phyloP scores from a whole-genome alignment of 2,329 filamentous ascomycete species.

The Epichloe baconii region DNA sequence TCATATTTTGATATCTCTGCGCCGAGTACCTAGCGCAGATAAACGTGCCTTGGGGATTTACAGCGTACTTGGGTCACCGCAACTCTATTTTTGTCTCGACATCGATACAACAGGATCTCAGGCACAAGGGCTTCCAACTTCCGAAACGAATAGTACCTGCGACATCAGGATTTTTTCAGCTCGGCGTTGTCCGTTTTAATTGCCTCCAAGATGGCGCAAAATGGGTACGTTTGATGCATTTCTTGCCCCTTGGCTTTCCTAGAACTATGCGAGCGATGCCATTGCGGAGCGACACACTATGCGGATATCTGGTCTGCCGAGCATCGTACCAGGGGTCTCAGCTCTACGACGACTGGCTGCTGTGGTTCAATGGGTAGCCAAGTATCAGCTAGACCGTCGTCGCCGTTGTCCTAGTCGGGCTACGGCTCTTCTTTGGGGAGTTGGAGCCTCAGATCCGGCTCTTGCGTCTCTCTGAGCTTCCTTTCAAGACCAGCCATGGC shows the following conservation, averaged over 20 bases:
- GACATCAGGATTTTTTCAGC: not conserved
- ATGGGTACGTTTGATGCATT: slow-evolving; percentile 12
- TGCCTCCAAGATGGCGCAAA: slow-evolving; percentile 20
- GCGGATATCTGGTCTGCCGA: not conserved
- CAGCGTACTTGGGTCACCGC: not conserved
- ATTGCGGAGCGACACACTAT: not conserved
- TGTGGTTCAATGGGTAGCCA: not conserved
- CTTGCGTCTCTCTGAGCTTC: not conserved
- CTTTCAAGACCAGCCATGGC: not conserved
- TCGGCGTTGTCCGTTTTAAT: slow-evolving; percentile 3
- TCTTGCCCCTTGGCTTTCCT: not conserved
- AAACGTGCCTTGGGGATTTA: not conserved
- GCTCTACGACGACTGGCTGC: not conserved
- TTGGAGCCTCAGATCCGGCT: not conserved
- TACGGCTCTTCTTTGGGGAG: not conserved
- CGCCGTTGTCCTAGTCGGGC: not conserved
- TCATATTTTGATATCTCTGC: not conserved
- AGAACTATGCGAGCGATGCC: not conserved
- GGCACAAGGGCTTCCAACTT: not conserved
- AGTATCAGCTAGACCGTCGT: not conserved
- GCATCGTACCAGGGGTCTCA: not conserved
- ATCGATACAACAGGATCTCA: not conserved
- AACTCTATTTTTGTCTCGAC: not conserved
- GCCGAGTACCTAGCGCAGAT: not conserved
- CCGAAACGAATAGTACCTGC: not conserved